Conservation (phyloP, 2,329 filamentous ascomycete genomes). For the Chrysoporthe deuterocubensis region DNA sequence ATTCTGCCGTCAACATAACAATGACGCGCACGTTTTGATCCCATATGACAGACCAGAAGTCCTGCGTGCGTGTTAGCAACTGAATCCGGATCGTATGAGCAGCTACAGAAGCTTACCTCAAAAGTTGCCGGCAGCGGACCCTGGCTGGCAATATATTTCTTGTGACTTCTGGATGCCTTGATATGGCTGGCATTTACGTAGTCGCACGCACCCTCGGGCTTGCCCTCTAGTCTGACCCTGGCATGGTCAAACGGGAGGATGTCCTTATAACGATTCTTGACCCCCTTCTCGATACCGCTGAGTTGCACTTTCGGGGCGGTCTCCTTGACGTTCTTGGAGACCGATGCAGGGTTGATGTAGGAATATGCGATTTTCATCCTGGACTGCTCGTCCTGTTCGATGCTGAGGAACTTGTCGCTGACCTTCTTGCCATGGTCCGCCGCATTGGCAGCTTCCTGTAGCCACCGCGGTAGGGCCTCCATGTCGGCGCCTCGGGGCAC, state of each 20-base stretch:
- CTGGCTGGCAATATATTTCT: constrained; percentile 94
- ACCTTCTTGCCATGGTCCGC: constrained; percentile 78
- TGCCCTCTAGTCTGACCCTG: constrained; percentile 76
- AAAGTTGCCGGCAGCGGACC: constrained; percentile 92
- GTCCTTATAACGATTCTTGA: constrained; percentile 97
- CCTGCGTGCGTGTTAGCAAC: constrained; percentile 53
- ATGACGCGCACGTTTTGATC: constrained; percentile 94
- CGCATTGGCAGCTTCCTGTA: constrained; percentile 68
- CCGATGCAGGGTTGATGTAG: constrained; percentile 50
- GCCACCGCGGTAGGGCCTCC: constrained; percentile 72
- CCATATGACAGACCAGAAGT: constrained; percentile 98
- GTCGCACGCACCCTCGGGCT: constrained; percentile 73
- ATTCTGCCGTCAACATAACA: constrained; percentile 94
- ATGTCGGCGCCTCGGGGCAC: constrained; percentile 51
- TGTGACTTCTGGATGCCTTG: constrained; percentile 79
- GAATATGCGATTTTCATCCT: constrained; percentile 85
- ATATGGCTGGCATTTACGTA: constrained; percentile 95
- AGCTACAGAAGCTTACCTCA: constrained; percentile 61
- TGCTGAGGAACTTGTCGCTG: constrained; percentile 79
- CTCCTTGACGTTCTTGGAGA: constrained; percentile 30
- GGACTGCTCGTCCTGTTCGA: constrained; percentile 84
- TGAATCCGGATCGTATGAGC: background rate
- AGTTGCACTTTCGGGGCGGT: constrained; percentile 63
- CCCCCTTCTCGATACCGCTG: constrained; percentile 91
- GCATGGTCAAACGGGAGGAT: constrained; percentile 96